Conservation (phyloP, 1,284 basidiomycete genomes). For the Microbotryum silenes-acaulis region DNA sequence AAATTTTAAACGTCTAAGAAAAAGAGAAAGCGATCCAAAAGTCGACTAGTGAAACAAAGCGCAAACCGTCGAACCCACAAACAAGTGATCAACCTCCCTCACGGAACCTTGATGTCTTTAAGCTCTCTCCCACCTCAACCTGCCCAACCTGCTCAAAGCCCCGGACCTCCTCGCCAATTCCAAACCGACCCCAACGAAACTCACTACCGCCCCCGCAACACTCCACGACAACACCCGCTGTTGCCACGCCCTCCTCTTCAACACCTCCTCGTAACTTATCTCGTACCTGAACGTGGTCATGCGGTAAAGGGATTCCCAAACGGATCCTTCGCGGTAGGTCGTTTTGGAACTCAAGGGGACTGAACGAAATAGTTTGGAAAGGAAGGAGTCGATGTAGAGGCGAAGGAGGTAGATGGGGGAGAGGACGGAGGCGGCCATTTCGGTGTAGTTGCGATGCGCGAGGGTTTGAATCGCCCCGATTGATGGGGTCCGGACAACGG, state of each 20-base stretch:
- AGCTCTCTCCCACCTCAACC: too few species aligned
- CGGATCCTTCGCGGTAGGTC: conserved; percentile 24
- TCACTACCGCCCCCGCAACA: background rate
- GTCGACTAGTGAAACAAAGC: too few species aligned
- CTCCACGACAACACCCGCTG: conserved; percentile 9
- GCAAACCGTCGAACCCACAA: too few species aligned
- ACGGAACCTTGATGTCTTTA: too few species aligned
- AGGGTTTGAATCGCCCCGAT: conserved; percentile 81
- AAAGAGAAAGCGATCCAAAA: too few species aligned
- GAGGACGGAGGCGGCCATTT: conserved; percentile 90
- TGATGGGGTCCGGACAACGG: conserved; percentile 72
- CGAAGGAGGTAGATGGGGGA: conserved; percentile 71
- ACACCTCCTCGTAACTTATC: conserved; percentile 72
- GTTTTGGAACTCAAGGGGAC: conserved; percentile 13
- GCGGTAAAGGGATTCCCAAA: conserved; percentile 86
- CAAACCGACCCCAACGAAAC: background rate
- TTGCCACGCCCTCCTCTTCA: conserved; percentile 57
- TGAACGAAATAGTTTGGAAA: conserved; percentile 46
- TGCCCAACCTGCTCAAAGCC: background rate
- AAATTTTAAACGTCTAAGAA: too few species aligned
- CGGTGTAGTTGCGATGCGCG: conserved; percentile 89
- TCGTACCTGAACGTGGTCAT: conserved; percentile 97
- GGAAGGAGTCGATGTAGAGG: conserved; percentile 61
- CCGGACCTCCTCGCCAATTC: background rate
- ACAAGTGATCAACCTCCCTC: too few species aligned